These are phyloP conservation scores for Sanghuangporus baumii DNA, from an alignment of 1,284 basidiomycete genomes.

Conservation along the genomic window DNA sequence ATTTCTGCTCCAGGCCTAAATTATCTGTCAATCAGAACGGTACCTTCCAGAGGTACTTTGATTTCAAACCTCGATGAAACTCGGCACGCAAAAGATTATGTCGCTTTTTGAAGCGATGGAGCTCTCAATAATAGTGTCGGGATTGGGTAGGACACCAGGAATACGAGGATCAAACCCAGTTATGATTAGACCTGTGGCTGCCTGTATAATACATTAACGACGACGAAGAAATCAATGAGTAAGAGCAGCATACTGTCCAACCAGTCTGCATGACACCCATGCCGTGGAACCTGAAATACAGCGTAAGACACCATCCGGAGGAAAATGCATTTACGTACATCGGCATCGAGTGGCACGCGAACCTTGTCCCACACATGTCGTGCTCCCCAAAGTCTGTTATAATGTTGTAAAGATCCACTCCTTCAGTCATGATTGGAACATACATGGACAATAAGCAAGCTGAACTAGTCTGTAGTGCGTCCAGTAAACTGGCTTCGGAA, in stretches of 20 bases:
- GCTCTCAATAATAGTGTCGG: constrained; percentile 23
- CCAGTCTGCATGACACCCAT: constrained; percentile 20
- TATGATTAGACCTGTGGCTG: constrained; percentile 24
- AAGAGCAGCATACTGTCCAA: constrained; percentile 17
- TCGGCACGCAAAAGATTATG: constrained; percentile 24
- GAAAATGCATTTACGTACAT: too few species aligned
- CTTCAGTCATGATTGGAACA: too few species aligned
- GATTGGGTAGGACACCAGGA: constrained; percentile 24
- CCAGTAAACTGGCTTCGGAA: constrained; percentile 27
- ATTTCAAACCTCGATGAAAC: constrained; percentile 26
- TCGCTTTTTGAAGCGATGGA: constrained; percentile 20
- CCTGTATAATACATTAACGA: constrained; percentile 17
- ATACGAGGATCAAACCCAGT: constrained; percentile 22
- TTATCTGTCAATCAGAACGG: too few species aligned
- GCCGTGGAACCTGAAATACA: constrained; percentile 19
- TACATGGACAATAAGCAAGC: not conserved
- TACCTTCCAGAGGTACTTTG: not conserved
- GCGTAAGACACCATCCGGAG: not conserved
- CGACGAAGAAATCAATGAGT: not conserved
- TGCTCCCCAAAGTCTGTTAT: too few species aligned
- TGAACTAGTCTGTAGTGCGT: constrained; percentile 20
- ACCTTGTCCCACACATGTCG: too few species aligned
- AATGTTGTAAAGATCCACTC: too few species aligned
- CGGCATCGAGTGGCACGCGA: too few species aligned
- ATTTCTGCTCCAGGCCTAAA: too few species aligned